These are phyloP conservation scores for Lithospermum erythrorhizon DNA, from an alignment of 257 asterid species.

Conservation along the genomic window DNA sequence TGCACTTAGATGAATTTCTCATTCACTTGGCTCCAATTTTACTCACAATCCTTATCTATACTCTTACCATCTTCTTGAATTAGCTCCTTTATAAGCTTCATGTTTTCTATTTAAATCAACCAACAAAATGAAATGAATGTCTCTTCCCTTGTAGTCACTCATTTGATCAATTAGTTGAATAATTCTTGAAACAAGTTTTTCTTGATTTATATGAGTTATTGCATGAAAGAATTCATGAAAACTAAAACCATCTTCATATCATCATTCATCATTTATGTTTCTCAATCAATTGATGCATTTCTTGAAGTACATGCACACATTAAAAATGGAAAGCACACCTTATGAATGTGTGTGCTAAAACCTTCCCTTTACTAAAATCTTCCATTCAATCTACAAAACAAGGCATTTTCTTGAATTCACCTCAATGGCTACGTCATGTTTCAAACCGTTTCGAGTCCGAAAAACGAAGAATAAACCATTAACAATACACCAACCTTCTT, in stretches of 20 bases:
- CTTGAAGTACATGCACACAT: constrained; percentile 66
- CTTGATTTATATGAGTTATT: neutral
- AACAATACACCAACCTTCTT: constrained; percentile 32
- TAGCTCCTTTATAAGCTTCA: neutral
- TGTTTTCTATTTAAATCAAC: neutral
- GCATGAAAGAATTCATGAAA: constrained; percentile 30
- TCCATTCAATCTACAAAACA: neutral
- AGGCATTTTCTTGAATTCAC: neutral
- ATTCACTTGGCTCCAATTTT: constrained; percentile 9
- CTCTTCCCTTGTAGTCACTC: neutral
- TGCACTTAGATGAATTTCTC: constrained; percentile 11
- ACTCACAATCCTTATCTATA: constrained; percentile 7
- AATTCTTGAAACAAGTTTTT: constrained; percentile 7
- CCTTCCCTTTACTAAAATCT: neutral
- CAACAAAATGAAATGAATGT: too few relatives aligned
- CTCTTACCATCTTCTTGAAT: neutral
- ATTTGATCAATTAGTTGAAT: constrained; percentile 3
- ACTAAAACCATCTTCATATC: constrained; percentile 5
- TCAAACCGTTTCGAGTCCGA: constrained; percentile 55
- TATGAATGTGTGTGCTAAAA: constrained; percentile 24
- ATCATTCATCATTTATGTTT: constrained; percentile 32
- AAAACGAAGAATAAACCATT: constrained; percentile 28
- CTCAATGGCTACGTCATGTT: constrained; percentile 57
- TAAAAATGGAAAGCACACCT: constrained; percentile 38
- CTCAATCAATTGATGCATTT: constrained; percentile 75